A percentile compares a stretch with the other conserved stretches of the same genome.
phyloP scores from a whole-genome alignment of 1,284 basidiomycete genomes.

The Marasmius oreades region DNA sequence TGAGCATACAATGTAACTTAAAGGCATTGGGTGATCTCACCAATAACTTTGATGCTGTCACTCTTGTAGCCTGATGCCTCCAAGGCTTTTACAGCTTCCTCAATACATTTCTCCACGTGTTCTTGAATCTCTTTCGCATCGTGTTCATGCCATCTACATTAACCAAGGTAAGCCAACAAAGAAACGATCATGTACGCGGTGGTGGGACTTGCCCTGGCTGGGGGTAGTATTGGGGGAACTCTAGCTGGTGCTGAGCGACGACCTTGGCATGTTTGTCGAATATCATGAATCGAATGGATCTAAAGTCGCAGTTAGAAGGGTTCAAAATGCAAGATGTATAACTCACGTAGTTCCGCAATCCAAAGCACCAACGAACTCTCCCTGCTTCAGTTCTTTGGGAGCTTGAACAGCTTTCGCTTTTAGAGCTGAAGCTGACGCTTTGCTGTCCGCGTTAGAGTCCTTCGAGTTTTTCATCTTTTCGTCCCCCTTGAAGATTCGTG shows the following conservation, averaged over 20 bases:
- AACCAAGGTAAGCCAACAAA: background rate
- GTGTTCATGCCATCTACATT: slow-evolving; percentile 90
- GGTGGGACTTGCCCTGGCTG: slow-evolving; percentile 65
- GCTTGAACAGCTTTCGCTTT: background rate
- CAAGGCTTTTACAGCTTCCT: slow-evolving; percentile 68
- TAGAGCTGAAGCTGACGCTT: background rate
- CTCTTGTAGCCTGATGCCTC: slow-evolving; percentile 74
- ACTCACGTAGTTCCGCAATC: slow-evolving; percentile 92
- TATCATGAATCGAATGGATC: slow-evolving; percentile 91
- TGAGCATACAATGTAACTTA: slow-evolving; percentile 13
- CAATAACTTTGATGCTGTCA: slow-evolving; percentile 88
- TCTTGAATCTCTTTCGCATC: slow-evolving; percentile 83
- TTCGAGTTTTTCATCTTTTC: background rate
- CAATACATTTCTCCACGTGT: slow-evolving; percentile 78
- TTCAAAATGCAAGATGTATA: background rate
- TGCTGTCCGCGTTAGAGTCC: background rate
- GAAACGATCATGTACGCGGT: background rate
- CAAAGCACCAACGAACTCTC: slow-evolving; percentile 83
- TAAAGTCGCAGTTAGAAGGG: slow-evolving; percentile 26
- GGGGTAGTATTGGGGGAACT: slow-evolving; percentile 91
- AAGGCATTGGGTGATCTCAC: slow-evolving; percentile 40
- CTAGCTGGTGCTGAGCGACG: slow-evolving; percentile 82
- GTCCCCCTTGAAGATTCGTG: background rate
- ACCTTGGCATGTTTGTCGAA: slow-evolving; percentile 91
- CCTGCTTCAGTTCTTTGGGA: slow-evolving; percentile 38